These are phyloP conservation scores for Phytopythium cucurbitacearum DNA, from an alignment of 352 stramenopile species.

Conservation along the genomic window DNA sequence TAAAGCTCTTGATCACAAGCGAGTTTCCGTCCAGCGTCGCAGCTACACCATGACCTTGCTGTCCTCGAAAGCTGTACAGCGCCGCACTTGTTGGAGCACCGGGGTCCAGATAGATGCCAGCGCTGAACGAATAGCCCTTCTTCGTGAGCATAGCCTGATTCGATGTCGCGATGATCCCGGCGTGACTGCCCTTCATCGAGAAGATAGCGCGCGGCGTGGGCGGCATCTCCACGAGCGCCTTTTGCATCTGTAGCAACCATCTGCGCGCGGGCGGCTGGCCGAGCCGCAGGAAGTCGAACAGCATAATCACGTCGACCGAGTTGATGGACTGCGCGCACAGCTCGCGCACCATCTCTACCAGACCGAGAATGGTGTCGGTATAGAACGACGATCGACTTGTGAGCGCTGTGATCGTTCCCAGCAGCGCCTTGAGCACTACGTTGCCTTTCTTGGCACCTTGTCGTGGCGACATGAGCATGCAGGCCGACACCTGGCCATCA, in stretches of 20 bases:
- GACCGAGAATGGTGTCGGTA: slow-evolving; percentile 19
- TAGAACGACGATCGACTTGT: slow-evolving; percentile 21
- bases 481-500: not conserved
- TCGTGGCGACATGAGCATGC: slow-evolving; percentile 6
- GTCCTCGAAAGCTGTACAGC: slow-evolving; percentile 75
- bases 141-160: slow-evolving; percentile 61
- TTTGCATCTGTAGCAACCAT: slow-evolving; percentile 60
- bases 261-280: slow-evolving; percentile 31
- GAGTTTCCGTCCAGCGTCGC: slow-evolving; percentile 42
- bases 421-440: slow-evolving; percentile 41
- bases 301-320: slow-evolving; percentile 46
- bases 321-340: slow-evolving; percentile 59
- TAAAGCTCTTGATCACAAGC: slow-evolving; percentile 55
- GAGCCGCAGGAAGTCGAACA: slow-evolving; percentile 75
- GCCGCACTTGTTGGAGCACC: slow-evolving; percentile 23
- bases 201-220: slow-evolving; percentile 65
- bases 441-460: slow-evolving; percentile 22
- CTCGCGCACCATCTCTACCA: slow-evolving; percentile 42
- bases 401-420: slow-evolving; percentile 37
- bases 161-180: slow-evolving; percentile 58
- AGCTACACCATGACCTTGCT: slow-evolving; percentile 69
- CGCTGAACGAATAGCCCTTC: slow-evolving; percentile 72
- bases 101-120: slow-evolving; percentile 47
- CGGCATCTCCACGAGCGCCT: slow-evolving; percentile 43
- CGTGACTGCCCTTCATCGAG: slow-evolving; percentile 53